Conservation (phyloP, 2,329 filamentous ascomycete genomes). For the Monilinia polystroma region DNA sequence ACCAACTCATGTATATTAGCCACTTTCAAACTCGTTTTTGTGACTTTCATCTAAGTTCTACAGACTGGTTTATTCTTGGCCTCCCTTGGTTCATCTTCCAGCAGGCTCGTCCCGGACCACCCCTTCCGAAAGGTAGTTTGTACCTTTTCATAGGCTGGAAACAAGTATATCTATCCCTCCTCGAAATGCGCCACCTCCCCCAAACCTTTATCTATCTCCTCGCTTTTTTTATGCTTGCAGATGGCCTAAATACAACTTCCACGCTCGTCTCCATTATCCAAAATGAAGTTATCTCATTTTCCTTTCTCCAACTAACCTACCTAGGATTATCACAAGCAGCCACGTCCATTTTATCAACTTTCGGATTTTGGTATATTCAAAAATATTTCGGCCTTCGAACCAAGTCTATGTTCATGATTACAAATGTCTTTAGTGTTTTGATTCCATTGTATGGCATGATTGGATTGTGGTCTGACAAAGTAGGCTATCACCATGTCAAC, state of each 20-base stretch:
- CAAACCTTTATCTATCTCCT: constrained; percentile 46
- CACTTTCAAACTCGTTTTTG: background rate
- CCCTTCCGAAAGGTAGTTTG: constrained; percentile 43
- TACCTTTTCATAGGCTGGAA: constrained; percentile 46
- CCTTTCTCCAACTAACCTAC: constrained; percentile 45
- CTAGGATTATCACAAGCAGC: constrained; percentile 44
- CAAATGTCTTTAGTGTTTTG: constrained; percentile 44
- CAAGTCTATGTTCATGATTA: constrained; percentile 46
- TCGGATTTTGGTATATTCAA: constrained; percentile 47
- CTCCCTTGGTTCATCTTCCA: constrained; percentile 47
- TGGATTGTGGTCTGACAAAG: constrained; percentile 43
- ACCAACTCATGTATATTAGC: constrained; percentile 44
- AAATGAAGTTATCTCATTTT: constrained; percentile 44
- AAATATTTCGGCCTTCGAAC: constrained; percentile 44
- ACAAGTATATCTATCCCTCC: constrained; percentile 44
- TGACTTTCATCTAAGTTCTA: background rate
- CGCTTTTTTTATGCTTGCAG: constrained; percentile 46
- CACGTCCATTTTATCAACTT: constrained; percentile 43
- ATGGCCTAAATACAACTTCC: constrained; percentile 46
- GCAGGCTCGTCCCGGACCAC: constrained; percentile 43
- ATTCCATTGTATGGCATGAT: constrained; percentile 47
- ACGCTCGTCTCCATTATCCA: constrained; percentile 44
- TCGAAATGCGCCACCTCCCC: constrained; percentile 43
- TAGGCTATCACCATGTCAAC: constrained; percentile 44
- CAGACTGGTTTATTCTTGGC: constrained; percentile 45